These are phyloP conservation scores for Auriscalpium orientale DNA, from an alignment of 768 basidiomycete genomes.

Conservation along the genomic window DNA sequence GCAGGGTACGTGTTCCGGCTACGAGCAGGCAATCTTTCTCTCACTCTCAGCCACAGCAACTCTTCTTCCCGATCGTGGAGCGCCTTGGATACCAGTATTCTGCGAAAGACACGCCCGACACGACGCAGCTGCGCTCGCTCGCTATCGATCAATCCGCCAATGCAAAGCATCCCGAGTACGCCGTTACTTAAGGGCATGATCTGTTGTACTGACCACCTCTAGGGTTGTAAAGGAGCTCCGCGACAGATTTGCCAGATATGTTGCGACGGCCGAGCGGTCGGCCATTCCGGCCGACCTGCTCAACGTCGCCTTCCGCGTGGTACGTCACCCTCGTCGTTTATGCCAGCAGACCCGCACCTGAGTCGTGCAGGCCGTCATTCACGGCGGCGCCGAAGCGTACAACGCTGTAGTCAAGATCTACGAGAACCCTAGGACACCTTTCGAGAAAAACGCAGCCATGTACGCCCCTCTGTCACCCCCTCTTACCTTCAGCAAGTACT, in stretches of 20 bases:
- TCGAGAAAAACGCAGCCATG: constrained; percentile 66
- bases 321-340: constrained; percentile 17
- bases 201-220: constrained; percentile 10
- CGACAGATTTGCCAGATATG: constrained; percentile 61
- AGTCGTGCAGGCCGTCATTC: constrained; percentile 49
- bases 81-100: constrained; percentile 73
- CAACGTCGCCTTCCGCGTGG: constrained; percentile 42
- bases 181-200: not conserved
- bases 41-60: constrained; percentile 29
- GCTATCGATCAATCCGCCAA: constrained; percentile 54
- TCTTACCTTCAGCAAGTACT: not conserved
- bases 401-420: constrained; percentile 63
- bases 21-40: too few species aligned
- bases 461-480: constrained; percentile 23
- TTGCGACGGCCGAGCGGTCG: constrained; percentile 67
- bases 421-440: constrained; percentile 67
- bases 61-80: constrained; percentile 71
- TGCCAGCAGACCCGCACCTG: not conserved
- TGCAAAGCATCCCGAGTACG: constrained; percentile 35
- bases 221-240: constrained; percentile 73
- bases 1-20: constrained; percentile 36
- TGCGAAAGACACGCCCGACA: constrained; percentile 57
- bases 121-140: constrained; percentile 63
- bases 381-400: constrained; percentile 71
- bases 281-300: constrained; percentile 78